phyloP scores from a whole-genome alignment of 257 asterid genomes.

The Echium plantagineum region DNA sequence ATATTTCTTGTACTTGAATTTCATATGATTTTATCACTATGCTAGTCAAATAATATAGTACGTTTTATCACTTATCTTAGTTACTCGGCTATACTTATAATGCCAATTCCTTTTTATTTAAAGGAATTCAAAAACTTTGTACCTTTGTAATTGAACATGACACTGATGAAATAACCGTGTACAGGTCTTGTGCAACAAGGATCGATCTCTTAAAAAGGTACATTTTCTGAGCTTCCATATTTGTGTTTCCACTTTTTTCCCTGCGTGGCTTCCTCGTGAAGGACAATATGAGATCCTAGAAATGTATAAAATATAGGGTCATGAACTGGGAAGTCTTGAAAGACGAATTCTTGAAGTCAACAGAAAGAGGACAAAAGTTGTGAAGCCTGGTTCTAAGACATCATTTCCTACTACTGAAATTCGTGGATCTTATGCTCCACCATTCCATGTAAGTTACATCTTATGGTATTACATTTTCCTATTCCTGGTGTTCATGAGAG shows the following conservation, averaged over 20 bases:
- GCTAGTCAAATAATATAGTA: too few relatives aligned
- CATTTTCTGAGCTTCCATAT: constrained; percentile 1
- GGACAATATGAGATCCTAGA: neutral
- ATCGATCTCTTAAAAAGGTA: constrained; percentile 78
- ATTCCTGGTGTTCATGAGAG: too few relatives aligned
- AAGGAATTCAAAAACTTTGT: neutral
- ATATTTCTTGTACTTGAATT: too few relatives aligned
- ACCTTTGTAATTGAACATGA: neutral
- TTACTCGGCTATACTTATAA: too few relatives aligned
- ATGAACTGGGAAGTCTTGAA: constrained; percentile 71
- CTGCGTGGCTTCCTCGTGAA: neutral
- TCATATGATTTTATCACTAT: too few relatives aligned
- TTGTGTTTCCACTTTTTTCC: constrained; percentile 3
- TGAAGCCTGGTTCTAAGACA: constrained; percentile 92
- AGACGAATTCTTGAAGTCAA: constrained; percentile 85
- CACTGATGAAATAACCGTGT: constrained; percentile 14
- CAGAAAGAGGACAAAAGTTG: constrained; percentile 72
- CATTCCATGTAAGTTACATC: constrained; percentile 65
- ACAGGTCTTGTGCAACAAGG: constrained; percentile 85
- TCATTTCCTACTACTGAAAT: constrained; percentile 85
- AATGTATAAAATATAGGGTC: constrained; percentile 35
- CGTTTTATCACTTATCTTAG: too few relatives aligned
- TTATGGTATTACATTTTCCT: too few relatives aligned
- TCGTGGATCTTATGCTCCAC: constrained; percentile 87
- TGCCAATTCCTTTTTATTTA: neutral